Conservation (phyloP, 257 asterid species). For the Scutellaria minor region DNA sequence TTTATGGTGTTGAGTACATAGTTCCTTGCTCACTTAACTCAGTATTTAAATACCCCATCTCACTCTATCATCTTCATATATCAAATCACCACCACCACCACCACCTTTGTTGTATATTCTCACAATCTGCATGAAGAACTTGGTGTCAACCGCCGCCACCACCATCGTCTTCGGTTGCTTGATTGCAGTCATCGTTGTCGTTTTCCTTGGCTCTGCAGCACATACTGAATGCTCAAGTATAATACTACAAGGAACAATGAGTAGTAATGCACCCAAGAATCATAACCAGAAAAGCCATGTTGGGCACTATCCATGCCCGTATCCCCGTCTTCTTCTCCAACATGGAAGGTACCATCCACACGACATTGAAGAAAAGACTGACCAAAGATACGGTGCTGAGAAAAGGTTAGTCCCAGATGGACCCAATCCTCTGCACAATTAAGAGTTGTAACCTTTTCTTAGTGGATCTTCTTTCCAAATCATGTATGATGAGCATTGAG, state of each 20-base stretch:
- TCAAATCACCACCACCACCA: background rate
- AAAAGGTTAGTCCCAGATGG: slow-evolving; percentile 46
- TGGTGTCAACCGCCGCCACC: slow-evolving; percentile 27
- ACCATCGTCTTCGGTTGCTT: background rate
- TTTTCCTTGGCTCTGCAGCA: slow-evolving; percentile 28
- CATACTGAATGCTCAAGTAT: slow-evolving; percentile 1
- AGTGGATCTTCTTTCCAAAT: background rate
- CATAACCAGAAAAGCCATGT: no score
- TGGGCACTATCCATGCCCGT: background rate
- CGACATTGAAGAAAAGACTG: slow-evolving; percentile 32
- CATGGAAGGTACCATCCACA: background rate
- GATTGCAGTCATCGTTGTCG: slow-evolving; percentile 5
- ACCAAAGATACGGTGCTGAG: slow-evolving; percentile 40
- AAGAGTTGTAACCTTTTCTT: background rate
- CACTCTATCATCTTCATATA: slow-evolving; percentile 18
- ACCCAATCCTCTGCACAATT: slow-evolving; percentile 52
- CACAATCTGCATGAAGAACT: slow-evolving; percentile 37
- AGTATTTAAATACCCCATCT: slow-evolving; percentile 33
- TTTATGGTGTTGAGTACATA: slow-evolving; percentile 37
- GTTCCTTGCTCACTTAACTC: slow-evolving; percentile 39
- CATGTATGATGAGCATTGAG: background rate
- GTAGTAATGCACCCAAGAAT: background rate
- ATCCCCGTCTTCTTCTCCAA: slow-evolving; percentile 19
- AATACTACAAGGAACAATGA: background rate
- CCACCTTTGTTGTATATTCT: background rate